phyloP scores from a whole-genome alignment of 192 early-diverging fungal genomes.

The Irineochytrium annulatum region DNA sequence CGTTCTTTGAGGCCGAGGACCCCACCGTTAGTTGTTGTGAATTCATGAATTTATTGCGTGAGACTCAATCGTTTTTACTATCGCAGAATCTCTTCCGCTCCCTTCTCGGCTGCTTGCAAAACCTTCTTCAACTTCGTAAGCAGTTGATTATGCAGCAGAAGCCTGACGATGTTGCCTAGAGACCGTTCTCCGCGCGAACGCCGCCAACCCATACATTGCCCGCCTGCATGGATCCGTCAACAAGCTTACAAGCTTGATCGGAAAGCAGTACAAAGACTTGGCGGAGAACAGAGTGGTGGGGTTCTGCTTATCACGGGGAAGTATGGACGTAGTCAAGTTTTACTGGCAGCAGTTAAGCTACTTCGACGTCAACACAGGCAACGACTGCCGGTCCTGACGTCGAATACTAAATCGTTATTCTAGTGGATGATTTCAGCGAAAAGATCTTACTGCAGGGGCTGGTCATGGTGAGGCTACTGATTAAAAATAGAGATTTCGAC shows the following conservation, averaged over 20 bases:
- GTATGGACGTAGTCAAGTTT: slow-evolving; percentile 59
- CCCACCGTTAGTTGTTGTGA: neutral
- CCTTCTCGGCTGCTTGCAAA: slow-evolving; percentile 48
- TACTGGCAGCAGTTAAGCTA: slow-evolving; percentile 69
- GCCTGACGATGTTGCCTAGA: slow-evolving; percentile 25
- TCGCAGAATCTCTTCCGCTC: slow-evolving; percentile 23
- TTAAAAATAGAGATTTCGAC: slow-evolving; percentile 35
- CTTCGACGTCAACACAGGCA: too few relatives aligned
- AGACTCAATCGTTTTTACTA: too few relatives aligned
- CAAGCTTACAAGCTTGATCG: too few relatives aligned
- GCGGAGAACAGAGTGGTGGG: slow-evolving; percentile 59
- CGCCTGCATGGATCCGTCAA: too few relatives aligned
- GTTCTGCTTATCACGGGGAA: slow-evolving; percentile 57
- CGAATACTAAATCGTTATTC: too few relatives aligned
- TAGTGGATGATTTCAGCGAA: slow-evolving; percentile 39
- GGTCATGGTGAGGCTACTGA: slow-evolving; percentile 57
- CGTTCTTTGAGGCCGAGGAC: slow-evolving; percentile 31
- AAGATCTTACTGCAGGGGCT: slow-evolving; percentile 72
- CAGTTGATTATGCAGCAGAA: slow-evolving; percentile 26
- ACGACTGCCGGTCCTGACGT: too few relatives aligned
- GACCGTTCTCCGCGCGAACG: too few relatives aligned
- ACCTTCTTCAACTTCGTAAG: slow-evolving; percentile 49
- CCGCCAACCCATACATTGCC: too few relatives aligned
- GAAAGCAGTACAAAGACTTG: slow-evolving; percentile 72
- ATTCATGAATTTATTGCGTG: neutral